Evolutionary conservation across 352 stramenopile genomes (phyloP), one percentile per base, ranked within the genome.

Genomic region (Phytophthora constricta): DNA sequence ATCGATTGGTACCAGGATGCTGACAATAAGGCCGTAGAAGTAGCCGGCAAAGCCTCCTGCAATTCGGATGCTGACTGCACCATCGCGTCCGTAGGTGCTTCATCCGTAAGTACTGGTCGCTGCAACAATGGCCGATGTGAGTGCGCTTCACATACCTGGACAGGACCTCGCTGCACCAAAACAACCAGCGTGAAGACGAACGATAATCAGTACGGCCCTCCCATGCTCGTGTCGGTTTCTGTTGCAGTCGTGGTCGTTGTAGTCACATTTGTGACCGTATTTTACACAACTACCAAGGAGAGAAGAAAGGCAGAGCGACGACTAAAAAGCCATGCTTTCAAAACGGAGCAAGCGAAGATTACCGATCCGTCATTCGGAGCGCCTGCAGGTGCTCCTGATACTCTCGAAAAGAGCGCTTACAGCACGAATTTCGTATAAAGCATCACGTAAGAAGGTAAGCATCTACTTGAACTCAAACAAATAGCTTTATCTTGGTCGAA

Each of bases 61-160:
- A 70, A 50, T 3, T 52, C 43, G 0, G 57, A 84, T 45, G 73
- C 76, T 25, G 77, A 89, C 42, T 86, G 77, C 41, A 84, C 74
- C 2, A 66, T 78, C 48, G 41, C 57, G 20, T 45, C 58, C 5
- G 65, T 52, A 47, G 46, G 48, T 1, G 51, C 52, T 20, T 46
- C 58, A 27, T 54, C 31, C 13, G 58, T 78, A 31, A 65, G 65
- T 23, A 78, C 70, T 0, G 70, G 70, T 23, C 27, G 56, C 31
- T 78, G 70, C 23, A 68, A 56, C 5, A 66, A 64, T 17, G 60
- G 57, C 16, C 56, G 70, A 23, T 78, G 70, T 27, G 46, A 62
- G 20, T 78, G 68, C 42, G 53, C 45, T 43, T 73, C 68, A 5
- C 63, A 62, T 13, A 68, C 70, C 1, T 77, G 79, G 77, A 79